Evolutionary conservation across 2,329 filamentous ascomycete species (phyloP).

Genomic region (Gnomoniopsis smithogilvyi): DNA sequence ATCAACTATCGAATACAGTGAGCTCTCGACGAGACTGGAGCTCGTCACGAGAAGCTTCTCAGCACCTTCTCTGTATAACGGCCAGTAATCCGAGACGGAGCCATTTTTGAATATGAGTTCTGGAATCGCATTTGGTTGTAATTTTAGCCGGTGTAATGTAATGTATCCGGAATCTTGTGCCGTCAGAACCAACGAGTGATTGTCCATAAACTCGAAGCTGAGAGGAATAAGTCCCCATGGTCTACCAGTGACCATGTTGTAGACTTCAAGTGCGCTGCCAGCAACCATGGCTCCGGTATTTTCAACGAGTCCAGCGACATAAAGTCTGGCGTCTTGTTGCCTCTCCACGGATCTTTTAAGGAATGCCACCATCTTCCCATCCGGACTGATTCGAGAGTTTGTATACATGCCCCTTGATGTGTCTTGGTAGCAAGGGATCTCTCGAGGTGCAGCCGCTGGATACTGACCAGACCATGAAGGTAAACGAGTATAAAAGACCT

Average conservation of each 20-base stretch:
- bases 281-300: background rate
- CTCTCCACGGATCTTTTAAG: constrained; percentile 25
- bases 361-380: constrained; percentile 34
- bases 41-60: constrained; percentile 33
- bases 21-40: constrained; percentile 35
- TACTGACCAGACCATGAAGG: constrained; percentile 26
- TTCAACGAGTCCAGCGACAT: constrained; percentile 28
- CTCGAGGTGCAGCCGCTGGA: background rate
- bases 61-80: constrained; percentile 22
- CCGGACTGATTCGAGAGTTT: constrained; percentile 34
- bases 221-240: constrained; percentile 27
- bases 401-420: constrained; percentile 11
- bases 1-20: constrained; percentile 34
- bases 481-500: constrained; percentile 32
- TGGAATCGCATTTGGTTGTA: constrained; percentile 27
- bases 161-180: constrained; percentile 32
- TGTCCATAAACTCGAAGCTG: constrained; percentile 32
- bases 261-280: constrained; percentile 26
- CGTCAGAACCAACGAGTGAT: constrained; percentile 31
- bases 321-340: constrained; percentile 27
- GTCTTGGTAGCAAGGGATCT: constrained; percentile 22
- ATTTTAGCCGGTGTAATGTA: constrained; percentile 30
- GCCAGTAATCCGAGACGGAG: constrained; percentile 26
- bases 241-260: constrained; percentile 24
- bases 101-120: constrained; percentile 24